Conservation (phyloP, 2,329 filamentous ascomycete species). For the Canariomyces notabilis region DNA sequence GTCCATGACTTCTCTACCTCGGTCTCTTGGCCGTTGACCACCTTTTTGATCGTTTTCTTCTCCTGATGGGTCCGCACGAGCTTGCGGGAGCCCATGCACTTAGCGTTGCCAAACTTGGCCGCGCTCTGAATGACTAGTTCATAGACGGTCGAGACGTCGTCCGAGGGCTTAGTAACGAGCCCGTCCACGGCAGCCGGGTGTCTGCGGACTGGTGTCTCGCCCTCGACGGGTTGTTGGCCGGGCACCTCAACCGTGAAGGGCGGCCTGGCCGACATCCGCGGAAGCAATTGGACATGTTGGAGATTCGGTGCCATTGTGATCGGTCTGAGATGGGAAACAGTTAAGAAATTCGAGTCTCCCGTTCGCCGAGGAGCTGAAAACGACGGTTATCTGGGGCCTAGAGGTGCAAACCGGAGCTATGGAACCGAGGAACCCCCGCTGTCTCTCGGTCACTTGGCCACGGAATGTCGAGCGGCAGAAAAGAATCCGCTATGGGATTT, state of each 20-base stretch:
- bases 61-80: conserved; percentile 74
- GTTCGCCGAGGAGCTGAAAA: too few relatives aligned
- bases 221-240: conserved; percentile 57
- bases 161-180: conserved; percentile 55
- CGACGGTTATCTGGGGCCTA: neutral
- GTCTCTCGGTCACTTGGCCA: conserved; percentile 2
- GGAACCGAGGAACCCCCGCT: conserved; percentile 2
- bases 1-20: conserved; percentile 83
- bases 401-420: neutral
- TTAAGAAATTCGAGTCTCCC: too few relatives aligned
- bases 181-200: conserved; percentile 57
- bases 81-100: conserved; percentile 64
- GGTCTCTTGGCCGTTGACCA: conserved; percentile 72
- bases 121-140: conserved; percentile 69
- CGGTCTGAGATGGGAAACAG: neutral
- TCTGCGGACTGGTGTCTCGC: conserved; percentile 71
- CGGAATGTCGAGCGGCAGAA: neutral
- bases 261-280: conserved; percentile 51
- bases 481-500: neutral
- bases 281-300: conserved; percentile 29
- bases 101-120: conserved; percentile 59
- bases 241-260: conserved; percentile 67
- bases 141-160: conserved; percentile 66
- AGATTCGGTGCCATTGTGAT: conserved; percentile 19
- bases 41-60: conserved; percentile 85